Conservation (phyloP, 2,329 filamentous ascomycete species). For the Penicillium sp. region DNA sequence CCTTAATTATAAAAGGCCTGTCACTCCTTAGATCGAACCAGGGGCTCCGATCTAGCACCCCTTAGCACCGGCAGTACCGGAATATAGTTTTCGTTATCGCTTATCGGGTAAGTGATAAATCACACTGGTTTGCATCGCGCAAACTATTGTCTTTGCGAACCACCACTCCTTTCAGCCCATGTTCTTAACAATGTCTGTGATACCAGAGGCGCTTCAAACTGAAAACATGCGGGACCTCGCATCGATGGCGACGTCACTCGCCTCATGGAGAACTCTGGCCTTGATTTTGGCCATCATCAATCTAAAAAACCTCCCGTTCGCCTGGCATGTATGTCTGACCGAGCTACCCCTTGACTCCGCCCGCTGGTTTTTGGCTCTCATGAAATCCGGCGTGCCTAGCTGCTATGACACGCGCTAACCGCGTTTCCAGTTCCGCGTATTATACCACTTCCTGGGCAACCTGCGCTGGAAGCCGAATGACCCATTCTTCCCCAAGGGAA, state of each 20-base stretch:
- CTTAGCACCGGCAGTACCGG: background rate
- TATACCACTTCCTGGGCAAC: slow-evolving; percentile 59
- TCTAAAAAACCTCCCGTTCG: slow-evolving; percentile 39
- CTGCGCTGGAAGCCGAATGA: slow-evolving; percentile 52
- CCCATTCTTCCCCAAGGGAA: slow-evolving; percentile 45
- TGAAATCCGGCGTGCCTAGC: background rate
- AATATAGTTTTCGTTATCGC: background rate
- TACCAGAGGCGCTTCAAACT: slow-evolving; percentile 12
- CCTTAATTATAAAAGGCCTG: background rate
- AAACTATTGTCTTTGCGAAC: background rate
- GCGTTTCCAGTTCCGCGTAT: slow-evolving; percentile 55
- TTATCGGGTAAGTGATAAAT: background rate
- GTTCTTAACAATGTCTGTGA: slow-evolving; percentile 8
- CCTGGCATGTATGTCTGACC: slow-evolving; percentile 41
- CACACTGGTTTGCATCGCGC: background rate
- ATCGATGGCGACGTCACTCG: slow-evolving; percentile 20
- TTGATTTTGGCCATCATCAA: slow-evolving; percentile 40
- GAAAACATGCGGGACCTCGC: slow-evolving; percentile 27
- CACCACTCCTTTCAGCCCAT: background rate
- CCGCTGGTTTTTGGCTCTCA: background rate
- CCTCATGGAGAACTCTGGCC: slow-evolving; percentile 38
- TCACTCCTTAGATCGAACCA: background rate
- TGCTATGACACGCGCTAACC: slow-evolving; percentile 9
- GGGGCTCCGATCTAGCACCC: background rate
- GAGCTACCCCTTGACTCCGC: background rate